A percentile compares a stretch with the other conserved stretches of the same genome.
Evolutionary conservation across 1,284 basidiomycete genomes (phyloP).

Genomic region (Pseudozyma sp.): DNA sequence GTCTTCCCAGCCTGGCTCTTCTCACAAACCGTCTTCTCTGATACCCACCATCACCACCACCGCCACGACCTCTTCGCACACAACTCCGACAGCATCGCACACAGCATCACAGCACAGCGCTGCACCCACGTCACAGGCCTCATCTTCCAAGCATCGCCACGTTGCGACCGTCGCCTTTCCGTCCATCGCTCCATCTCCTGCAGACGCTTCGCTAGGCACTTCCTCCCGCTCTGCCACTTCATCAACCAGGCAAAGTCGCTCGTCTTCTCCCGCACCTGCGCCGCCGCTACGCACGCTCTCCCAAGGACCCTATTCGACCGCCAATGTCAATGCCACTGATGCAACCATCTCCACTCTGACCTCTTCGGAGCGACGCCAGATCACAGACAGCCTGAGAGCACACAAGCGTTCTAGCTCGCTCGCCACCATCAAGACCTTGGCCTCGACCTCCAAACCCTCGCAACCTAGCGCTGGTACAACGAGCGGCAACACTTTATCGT

Average conservation of each 20-base stretch:
- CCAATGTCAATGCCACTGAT: conserved; percentile 42
- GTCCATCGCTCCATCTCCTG: conserved; percentile 3
- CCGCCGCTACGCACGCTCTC: conserved; percentile 40
- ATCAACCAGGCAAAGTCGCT: conserved; percentile 26
- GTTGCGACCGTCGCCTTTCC: conserved; percentile 20
- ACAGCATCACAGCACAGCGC: conserved; percentile 1
- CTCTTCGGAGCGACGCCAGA: conserved; percentile 28
- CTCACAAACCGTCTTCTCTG: neutral
- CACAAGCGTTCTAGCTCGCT: conserved; percentile 41
- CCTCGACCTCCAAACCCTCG: conserved; percentile 16
- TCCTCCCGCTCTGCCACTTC: conserved; percentile 19
- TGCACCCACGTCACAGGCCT: neutral
- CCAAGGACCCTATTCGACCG: conserved; percentile 23
- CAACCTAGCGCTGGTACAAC: neutral
- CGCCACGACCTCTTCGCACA: conserved; percentile 3
- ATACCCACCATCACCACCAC: conserved; percentile 12
- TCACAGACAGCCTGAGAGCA: conserved; percentile 26
- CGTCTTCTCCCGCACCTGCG: conserved; percentile 39
- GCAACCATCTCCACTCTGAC: conserved; percentile 32
- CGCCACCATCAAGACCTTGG: conserved; percentile 30
- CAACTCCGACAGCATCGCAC: conserved; percentile 11
- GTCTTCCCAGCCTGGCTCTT: neutral
- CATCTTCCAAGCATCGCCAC: conserved; percentile 7
- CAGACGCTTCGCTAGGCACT: conserved; percentile 2
- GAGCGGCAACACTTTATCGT: conserved; percentile 1